Evolutionary conservation across 2,329 filamentous ascomycete genomes (phyloP).

Genomic region (Laburnicola sp.): DNA sequence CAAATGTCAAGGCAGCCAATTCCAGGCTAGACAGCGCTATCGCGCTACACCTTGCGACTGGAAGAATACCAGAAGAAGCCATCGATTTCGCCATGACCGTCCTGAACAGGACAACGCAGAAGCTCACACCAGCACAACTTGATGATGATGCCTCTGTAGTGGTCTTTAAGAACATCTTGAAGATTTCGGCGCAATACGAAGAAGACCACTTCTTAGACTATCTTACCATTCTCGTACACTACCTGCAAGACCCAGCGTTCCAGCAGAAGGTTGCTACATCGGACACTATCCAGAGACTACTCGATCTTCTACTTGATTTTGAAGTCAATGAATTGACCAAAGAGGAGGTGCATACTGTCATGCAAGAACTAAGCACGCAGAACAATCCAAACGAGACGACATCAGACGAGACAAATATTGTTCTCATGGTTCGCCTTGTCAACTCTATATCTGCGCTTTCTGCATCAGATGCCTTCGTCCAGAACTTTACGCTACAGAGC

Average conservation of each 20-base stretch:
- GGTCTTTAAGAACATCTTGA: slow-evolving; percentile 34
- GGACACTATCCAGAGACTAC: slow-evolving; percentile 32
- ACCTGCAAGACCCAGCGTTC: slow-evolving; percentile 41
- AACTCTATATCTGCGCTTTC: slow-evolving; percentile 39
- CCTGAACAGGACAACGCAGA: slow-evolving; percentile 40
- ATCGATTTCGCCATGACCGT: slow-evolving; percentile 42
- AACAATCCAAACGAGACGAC: slow-evolving; percentile 26
- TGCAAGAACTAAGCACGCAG: slow-evolving; percentile 32
- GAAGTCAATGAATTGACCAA: slow-evolving; percentile 31
- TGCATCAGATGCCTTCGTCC: slow-evolving; percentile 38
- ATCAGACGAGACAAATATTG: slow-evolving; percentile 30
- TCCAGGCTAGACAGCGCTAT: slow-evolving; percentile 40
- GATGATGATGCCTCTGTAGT: slow-evolving; percentile 35
- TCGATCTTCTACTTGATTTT: slow-evolving; percentile 37
- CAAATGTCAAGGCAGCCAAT: slow-evolving; percentile 38
- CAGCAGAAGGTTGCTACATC: slow-evolving; percentile 38
- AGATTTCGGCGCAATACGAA: slow-evolving; percentile 32
- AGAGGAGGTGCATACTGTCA: slow-evolving; percentile 32
- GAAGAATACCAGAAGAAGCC: slow-evolving; percentile 36
- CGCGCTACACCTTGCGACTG: slow-evolving; percentile 25
- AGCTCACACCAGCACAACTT: slow-evolving; percentile 39
- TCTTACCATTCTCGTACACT: slow-evolving; percentile 37
- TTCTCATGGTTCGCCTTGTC: slow-evolving; percentile 38
- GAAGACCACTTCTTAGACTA: slow-evolving; percentile 43
- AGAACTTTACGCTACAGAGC: slow-evolving; percentile 29